A percentile compares a stretch with the other conserved stretches of the same genome.
phyloP scores from a whole-genome alignment of 2,329 filamentous ascomycete species.

The Biscogniauxia marginata region DNA sequence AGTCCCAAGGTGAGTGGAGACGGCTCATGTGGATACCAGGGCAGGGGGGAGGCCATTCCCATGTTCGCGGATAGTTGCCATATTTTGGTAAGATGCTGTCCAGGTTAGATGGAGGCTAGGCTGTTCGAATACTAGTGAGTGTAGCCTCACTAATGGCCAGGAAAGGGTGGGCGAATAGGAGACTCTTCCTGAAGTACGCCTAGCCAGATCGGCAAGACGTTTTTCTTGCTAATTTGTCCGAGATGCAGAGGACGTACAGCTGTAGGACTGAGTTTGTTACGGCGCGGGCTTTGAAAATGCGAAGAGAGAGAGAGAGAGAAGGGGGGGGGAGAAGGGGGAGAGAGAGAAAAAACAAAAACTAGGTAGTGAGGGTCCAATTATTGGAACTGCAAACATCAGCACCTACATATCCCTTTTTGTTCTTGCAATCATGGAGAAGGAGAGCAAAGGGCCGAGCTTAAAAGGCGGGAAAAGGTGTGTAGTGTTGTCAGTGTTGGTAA shows the following conservation, averaged over 20 bases:
- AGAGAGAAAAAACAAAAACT: neutral
- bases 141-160: neutral
- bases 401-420: too few relatives aligned
- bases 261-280: neutral
- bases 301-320: neutral
- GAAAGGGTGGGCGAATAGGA: neutral
- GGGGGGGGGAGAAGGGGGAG: too few relatives aligned
- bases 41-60: conserved; percentile 21
- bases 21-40: conserved; percentile 18
- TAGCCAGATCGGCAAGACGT: neutral
- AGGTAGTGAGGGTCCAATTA: neutral
- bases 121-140: neutral
- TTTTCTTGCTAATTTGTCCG: neutral
- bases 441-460: too few relatives aligned
- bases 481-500: too few relatives aligned
- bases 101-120: neutral
- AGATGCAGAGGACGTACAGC: neutral
- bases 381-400: too few relatives aligned
- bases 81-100: conserved; percentile 16
- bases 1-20: conserved; percentile 8
- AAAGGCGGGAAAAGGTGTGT: neutral
- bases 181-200: neutral
- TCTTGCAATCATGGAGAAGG: too few relatives aligned
- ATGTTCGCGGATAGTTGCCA: conserved; percentile 32
- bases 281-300: neutral